Conservation (phyloP, 139 green algal genomes). For the Chlamydomonas sp. region DNA sequence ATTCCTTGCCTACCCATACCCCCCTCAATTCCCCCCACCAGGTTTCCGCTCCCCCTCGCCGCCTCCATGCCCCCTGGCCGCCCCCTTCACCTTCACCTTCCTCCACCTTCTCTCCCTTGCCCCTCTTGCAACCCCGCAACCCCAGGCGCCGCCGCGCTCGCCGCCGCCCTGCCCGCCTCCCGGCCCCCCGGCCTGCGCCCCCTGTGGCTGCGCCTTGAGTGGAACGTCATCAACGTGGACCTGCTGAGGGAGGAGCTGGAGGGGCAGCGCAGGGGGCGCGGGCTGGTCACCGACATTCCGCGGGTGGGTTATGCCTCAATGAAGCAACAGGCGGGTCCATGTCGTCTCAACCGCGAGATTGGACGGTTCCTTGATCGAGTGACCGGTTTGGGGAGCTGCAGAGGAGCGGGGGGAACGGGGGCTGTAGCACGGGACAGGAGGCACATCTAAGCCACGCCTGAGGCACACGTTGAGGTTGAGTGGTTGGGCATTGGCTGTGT, state of each 20-base stretch:
- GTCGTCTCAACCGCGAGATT: too few species aligned
- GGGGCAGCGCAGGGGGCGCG: slow-evolving; percentile 35
- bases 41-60: background rate
- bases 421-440: too few species aligned
- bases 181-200: slow-evolving; percentile 43
- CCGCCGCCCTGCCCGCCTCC: background rate
- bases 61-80: background rate
- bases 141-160: slow-evolving; percentile 21
- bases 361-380: too few species aligned
- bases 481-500: too few species aligned
- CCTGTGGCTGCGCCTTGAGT: slow-evolving; percentile 83
- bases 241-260: slow-evolving; percentile 46
- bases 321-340: too few species aligned
- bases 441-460: too few species aligned
- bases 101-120: background rate
- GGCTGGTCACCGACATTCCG: slow-evolving; percentile 57
- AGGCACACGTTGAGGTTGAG: too few species aligned
- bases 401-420: too few species aligned
- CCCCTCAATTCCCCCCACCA: background rate
- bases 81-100: background rate
- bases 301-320: background rate
- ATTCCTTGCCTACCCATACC: too few species aligned
- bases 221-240: slow-evolving; percentile 71
- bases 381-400: too few species aligned
- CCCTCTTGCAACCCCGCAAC: background rate